A percentile compares a stretch with the other conserved stretches of the same genome.
phyloP scores from a whole-genome alignment of 495 filamentous ascomycete species.

The Neurospora hispaniola region DNA sequence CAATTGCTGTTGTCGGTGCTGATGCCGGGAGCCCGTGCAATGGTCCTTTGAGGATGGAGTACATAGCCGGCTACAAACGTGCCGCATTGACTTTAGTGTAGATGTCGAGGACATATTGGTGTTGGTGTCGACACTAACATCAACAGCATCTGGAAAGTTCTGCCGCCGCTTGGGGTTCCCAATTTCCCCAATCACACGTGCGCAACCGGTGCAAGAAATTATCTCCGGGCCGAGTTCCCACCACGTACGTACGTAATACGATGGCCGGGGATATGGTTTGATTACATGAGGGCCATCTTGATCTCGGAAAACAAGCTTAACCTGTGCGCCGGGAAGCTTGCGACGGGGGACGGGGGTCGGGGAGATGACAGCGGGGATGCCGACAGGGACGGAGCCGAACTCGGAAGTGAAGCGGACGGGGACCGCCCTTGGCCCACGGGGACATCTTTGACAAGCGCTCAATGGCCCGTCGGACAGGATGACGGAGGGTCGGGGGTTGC shows the following conservation, averaged over 20 bases:
- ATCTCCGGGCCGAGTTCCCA: neutral
- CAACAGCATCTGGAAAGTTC: neutral
- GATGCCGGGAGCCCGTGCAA: neutral
- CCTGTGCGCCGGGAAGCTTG: neutral
- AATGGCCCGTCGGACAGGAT: neutral
- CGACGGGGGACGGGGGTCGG: neutral
- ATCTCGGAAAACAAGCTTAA: neutral
- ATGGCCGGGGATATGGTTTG: neutral
- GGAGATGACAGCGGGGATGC: neutral
- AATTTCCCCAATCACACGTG: neutral
- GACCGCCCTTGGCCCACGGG: neutral
- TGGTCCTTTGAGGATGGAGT: neutral
- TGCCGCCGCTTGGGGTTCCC: neutral
- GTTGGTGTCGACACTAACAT: neutral
- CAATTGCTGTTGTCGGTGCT: neutral
- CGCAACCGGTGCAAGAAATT: neutral
- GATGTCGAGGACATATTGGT: neutral
- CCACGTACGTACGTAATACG: neutral
- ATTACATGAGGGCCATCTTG: neutral
- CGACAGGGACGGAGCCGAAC: neutral
- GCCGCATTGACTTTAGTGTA: neutral
- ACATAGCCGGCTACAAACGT: neutral
- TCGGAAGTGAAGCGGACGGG: neutral
- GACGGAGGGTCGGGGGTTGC: neutral
- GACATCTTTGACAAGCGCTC: neutral